These are phyloP conservation scores for Nicotiana rustica DNA, from an alignment of 305 asterid genomes.

Conservation along the genomic window DNA sequence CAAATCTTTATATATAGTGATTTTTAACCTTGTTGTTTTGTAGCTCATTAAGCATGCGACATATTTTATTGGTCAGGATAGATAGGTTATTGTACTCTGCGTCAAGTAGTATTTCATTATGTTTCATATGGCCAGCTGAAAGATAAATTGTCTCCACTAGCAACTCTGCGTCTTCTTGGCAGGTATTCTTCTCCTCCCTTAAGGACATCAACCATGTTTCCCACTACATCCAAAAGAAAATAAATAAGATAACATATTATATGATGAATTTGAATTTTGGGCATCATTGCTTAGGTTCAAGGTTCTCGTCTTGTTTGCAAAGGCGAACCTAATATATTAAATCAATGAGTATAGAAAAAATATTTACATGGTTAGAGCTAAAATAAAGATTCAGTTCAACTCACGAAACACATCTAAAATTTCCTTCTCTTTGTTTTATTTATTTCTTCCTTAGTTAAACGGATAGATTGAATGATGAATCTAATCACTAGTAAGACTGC, in stretches of 20 bases:
- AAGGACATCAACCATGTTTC: conserved; percentile 42
- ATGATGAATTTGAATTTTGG: background rate
- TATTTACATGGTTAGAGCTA: too few relatives aligned
- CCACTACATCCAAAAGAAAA: conserved; percentile 39
- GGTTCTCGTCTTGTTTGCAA: too few relatives aligned
- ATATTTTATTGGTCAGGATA: conserved; percentile 44
- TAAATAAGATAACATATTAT: background rate
- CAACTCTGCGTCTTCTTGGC: conserved; percentile 32
- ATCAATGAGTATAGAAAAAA: too few relatives aligned
- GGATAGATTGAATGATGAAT: background rate
- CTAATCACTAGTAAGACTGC: background rate
- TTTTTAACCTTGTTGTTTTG: background rate
- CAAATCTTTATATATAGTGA: too few relatives aligned
- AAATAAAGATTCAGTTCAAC: too few relatives aligned
- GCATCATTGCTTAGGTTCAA: too few relatives aligned
- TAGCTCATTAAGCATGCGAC: conserved; percentile 34
- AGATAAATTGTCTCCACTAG: conserved; percentile 38
- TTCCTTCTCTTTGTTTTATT: too few relatives aligned
- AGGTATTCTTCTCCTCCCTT: conserved; percentile 12
- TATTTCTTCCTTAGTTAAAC: background rate
- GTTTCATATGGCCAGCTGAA: conserved; percentile 40
- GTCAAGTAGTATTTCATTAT: conserved; percentile 34
- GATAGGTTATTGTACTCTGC: conserved; percentile 44
- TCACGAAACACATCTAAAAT: too few relatives aligned
- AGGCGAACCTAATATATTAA: too few relatives aligned